Percentiles rank a stretch among this genome's conserved stretches.
phyloP scores from a whole-genome alignment of 2,329 filamentous ascomycete species.

The Phyllosticta ampelicida region DNA sequence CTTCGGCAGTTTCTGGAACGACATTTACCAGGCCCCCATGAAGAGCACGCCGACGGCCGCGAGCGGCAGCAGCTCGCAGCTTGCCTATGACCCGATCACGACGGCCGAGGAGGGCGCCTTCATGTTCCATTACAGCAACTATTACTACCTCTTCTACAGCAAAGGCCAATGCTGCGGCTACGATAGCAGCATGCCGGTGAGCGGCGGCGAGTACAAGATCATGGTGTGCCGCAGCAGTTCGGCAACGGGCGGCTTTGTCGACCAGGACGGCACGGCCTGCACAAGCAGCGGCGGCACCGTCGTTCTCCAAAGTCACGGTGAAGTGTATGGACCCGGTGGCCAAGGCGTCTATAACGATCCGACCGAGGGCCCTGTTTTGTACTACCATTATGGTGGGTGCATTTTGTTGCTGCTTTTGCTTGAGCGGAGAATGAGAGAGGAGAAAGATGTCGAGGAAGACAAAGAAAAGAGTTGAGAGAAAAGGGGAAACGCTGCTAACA shows the following conservation, averaged over 20 bases:
- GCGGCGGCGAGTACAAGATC: slow-evolving; percentile 55
- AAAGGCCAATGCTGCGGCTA: slow-evolving; percentile 53
- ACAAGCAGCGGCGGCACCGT: slow-evolving; percentile 48
- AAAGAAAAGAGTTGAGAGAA: no score
- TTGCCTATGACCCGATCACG: slow-evolving; percentile 44
- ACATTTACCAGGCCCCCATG: slow-evolving; percentile 51
- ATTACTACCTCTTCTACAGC: slow-evolving; percentile 56
- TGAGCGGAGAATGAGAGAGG: no score
- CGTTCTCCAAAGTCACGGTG: slow-evolving; percentile 49
- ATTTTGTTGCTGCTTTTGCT: neutral
- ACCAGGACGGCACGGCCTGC: slow-evolving; percentile 44
- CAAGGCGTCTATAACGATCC: slow-evolving; percentile 49
- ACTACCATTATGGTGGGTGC: slow-evolving; percentile 48
- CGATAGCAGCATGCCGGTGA: slow-evolving; percentile 39
- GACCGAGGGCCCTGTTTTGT: slow-evolving; percentile 42
- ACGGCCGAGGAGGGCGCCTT: slow-evolving; percentile 48
- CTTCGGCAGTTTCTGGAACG: slow-evolving; percentile 60
- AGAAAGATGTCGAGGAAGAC: no score
- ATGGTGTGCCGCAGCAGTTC: slow-evolving; percentile 49
- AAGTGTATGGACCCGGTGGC: slow-evolving; percentile 55
- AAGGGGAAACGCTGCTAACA: no score
- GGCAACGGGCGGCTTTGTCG: slow-evolving; percentile 45
- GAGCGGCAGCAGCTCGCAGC: slow-evolving; percentile 31
- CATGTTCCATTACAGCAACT: slow-evolving; percentile 44
- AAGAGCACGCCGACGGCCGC: slow-evolving; percentile 22